A percentile compares a stretch with the other conserved stretches of the same genome.
Evolutionary conservation across 148 eudicot species (phyloP).

Genomic region (Fagopyrum tataricum): DNA sequence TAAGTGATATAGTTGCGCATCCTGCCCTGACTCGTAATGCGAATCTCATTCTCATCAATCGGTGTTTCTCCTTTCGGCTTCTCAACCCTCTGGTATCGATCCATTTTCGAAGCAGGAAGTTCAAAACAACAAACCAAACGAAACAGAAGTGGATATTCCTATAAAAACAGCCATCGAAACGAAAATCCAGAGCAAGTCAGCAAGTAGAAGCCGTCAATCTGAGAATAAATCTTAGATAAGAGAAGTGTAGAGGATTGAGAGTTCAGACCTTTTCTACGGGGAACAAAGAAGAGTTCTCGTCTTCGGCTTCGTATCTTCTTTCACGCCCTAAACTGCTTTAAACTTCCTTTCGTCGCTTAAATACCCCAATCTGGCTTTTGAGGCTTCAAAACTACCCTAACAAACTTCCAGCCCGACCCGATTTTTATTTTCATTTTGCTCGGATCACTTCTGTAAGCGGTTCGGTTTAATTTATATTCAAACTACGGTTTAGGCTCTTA

Average conservation of each 20-base stretch:
- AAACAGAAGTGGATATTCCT: neutral
- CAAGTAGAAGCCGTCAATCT: neutral
- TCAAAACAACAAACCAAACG: neutral
- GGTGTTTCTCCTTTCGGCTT: constrained; percentile 87
- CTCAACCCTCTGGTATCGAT: constrained; percentile 89
- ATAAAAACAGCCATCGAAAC: constrained; percentile 8
- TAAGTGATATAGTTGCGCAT: constrained; percentile 93
- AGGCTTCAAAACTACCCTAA: no score
- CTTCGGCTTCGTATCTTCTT: constrained; percentile 58
- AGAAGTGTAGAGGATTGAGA: neutral
- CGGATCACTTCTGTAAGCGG: no score
- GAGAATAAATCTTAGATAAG: neutral
- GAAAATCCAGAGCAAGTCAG: neutral
- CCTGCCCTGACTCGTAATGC: constrained; percentile 96
- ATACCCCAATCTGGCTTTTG: no score
- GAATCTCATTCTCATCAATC: constrained; percentile 93
- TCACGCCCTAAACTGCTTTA: constrained; percentile 52
- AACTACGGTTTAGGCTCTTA: no score
- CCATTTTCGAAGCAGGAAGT: constrained; percentile 37
- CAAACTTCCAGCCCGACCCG: no score
- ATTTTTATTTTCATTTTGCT: no score
- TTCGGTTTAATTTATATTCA: no score
- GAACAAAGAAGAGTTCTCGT: constrained; percentile 35
- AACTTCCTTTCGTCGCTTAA: no score
- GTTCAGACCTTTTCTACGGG: constrained; percentile 3